These are phyloP conservation scores for Yamadazyma membranifaciens DNA, from an alignment of 1,139 yeast genomes.

Conservation along the genomic window DNA sequence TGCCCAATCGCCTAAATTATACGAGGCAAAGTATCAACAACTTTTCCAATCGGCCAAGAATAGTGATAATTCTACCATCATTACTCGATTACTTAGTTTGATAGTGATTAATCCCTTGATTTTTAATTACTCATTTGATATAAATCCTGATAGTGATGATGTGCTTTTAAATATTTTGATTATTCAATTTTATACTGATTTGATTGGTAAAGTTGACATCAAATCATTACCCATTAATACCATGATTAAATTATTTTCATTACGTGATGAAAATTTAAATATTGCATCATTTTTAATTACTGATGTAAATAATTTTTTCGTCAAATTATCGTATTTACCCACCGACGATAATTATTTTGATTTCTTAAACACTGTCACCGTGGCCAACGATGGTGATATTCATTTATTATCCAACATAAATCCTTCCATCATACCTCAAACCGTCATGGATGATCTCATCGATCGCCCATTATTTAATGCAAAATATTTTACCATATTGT, in stretches of 20 bases:
- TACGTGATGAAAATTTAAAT: conserved; percentile 13
- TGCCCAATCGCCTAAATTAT: neutral
- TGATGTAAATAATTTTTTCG: conserved; percentile 20
- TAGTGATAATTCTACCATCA: conserved; percentile 15
- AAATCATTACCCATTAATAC: conserved; percentile 5
- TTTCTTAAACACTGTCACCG: conserved; percentile 5
- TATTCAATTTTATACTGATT: conserved; percentile 27
- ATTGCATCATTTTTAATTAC: conserved; percentile 17
- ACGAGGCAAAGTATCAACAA: conserved; percentile 4
- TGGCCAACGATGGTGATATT: conserved; percentile 16
- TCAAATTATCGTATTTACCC: conserved; percentile 16
- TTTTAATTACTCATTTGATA: conserved; percentile 7
- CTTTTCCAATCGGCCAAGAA: conserved; percentile 9
- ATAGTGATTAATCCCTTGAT: conserved; percentile 17
- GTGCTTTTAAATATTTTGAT: conserved; percentile 25
- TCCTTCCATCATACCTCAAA: conserved; percentile 19
- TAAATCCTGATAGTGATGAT: conserved; percentile 18
- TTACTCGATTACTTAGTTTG: conserved; percentile 27
- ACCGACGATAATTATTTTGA: conserved; percentile 10
- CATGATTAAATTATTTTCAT: conserved; percentile 12
- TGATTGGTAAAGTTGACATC: conserved; percentile 14
- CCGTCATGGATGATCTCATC: conserved; percentile 18
- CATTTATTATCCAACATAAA: conserved; percentile 23
- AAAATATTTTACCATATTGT: conserved; percentile 27
- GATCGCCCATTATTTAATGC: conserved; percentile 21